Percentiles rank a stretch among this genome's conserved stretches.
Evolutionary conservation across 73 alveolate species (phyloP).

Genomic region (Durusdinium trenchii): DNA sequence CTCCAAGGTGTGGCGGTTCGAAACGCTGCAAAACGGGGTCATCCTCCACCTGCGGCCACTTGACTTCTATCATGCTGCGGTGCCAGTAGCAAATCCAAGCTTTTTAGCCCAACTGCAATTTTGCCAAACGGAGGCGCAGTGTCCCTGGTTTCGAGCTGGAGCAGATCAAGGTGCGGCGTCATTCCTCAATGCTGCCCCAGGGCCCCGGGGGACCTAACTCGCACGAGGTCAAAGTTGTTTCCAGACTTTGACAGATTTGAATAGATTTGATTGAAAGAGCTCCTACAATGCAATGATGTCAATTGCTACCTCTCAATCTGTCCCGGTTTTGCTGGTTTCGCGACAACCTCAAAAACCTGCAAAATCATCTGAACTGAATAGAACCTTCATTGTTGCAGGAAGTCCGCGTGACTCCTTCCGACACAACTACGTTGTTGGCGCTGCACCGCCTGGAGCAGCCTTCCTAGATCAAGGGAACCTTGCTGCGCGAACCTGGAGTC

Average conservation of each 20-base stretch:
- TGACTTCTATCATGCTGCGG: not conserved
- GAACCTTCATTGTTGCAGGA: slow-evolving; percentile 35
- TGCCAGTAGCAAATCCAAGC: not conserved
- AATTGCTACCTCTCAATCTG: no score
- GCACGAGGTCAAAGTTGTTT: not conserved
- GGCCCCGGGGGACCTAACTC: not conserved
- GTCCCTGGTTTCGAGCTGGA: slow-evolving; percentile 86
- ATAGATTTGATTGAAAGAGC: no score
- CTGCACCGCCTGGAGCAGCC: slow-evolving; percentile 62
- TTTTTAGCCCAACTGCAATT: not conserved
- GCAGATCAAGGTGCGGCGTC: slow-evolving; percentile 70
- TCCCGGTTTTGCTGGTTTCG: no score
- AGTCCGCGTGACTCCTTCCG: slow-evolving; percentile 72
- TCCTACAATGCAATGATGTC: not conserved
- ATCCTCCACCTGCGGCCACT: slow-evolving; percentile 70
- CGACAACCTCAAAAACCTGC: no score
- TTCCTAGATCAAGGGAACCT: not conserved
- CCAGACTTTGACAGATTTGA: no score
- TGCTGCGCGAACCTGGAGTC: no score
- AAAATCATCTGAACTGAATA: no score
- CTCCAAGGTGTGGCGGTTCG: slow-evolving; percentile 80
- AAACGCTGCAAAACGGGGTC: slow-evolving; percentile 69
- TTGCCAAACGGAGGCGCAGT: slow-evolving; percentile 43
- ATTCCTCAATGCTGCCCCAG: not conserved
- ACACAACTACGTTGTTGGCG: slow-evolving; percentile 79